Base-by-base conservation (phyloP, 1,139 yeast species). In the Saccharomycopsis hybrid region DNA sequence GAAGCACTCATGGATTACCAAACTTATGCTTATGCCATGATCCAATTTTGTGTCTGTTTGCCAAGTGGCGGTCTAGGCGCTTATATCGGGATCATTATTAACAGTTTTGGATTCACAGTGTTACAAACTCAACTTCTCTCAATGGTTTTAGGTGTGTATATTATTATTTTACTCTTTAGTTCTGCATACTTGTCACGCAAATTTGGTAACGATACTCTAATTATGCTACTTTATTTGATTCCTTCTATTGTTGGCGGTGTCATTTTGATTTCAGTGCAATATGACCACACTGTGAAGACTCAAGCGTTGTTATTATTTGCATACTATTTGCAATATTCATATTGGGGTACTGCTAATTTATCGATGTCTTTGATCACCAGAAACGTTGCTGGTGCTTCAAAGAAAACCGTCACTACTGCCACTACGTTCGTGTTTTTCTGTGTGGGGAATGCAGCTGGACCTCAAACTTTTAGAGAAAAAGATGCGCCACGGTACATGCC, bases 371-470 rank as follows among this genome's bases (percentile, higher is more conserved):
- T 67, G 48, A 65, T 78, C 38, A 65, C 78, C 7, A 69, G 80
- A 3, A 78, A 80, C 59, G 69, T 72, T 28, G 80, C 81, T 9
- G 92, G 92, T 13, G 80, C 78, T 58, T 80, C 88, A 13, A 83
- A 83, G 64, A 78, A 82, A 60, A 62, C 70, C 44, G 68, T 75
- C 7, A 65, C 77, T 43, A 76, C 80, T 4, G 76, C 77, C 27
- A 80, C 76, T 62, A 84, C 85, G 1, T 60, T 80, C 36, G 73
- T 74, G 38, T 72, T 83, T 62, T 82, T 79, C 60, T 79, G 85
- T 58, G 75, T 76, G 32, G 88, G 92, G 30, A 83, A 84, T 56
- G 68, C 84, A 44, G 69, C 81, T 46, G 90, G 90, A 0, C 89
- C 90, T 2, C 88, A 82, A 61, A 73, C 83, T 42, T 84, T 82